Conservation (phyloP, 2,329 filamentous ascomycete genomes). For the Paraconiothyrium sp. region DNA sequence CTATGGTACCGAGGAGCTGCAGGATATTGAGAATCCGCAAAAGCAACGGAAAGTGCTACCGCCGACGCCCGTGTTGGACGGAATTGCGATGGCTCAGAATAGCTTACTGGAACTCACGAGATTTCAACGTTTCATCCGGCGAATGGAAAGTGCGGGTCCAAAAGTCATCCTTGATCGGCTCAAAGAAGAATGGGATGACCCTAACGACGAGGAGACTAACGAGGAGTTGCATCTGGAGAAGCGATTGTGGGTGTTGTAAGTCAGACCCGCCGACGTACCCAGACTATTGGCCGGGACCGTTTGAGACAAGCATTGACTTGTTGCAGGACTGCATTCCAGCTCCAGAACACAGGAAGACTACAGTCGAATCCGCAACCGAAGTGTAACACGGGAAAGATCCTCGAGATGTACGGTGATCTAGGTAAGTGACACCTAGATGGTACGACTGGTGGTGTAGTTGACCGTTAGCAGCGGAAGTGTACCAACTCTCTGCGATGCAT, state of each 20-base stretch:
- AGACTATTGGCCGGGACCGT: neutral
- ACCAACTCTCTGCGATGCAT: slow-evolving; percentile 56
- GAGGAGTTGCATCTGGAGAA: slow-evolving; percentile 64
- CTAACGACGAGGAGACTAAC: slow-evolving; percentile 56
- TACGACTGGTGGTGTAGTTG: slow-evolving; percentile 31
- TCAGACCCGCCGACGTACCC: neutral
- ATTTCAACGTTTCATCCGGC: slow-evolving; percentile 64
- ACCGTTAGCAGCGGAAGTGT: slow-evolving; percentile 51
- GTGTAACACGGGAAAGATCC: slow-evolving; percentile 45
- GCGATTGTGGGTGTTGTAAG: slow-evolving; percentile 67
- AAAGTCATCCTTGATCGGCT: slow-evolving; percentile 65
- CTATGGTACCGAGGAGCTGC: neutral
- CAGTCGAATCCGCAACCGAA: slow-evolving; percentile 34
- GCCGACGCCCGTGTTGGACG: slow-evolving; percentile 26
- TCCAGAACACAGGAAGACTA: slow-evolving; percentile 44
- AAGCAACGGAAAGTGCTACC: slow-evolving; percentile 29
- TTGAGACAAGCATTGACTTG: neutral
- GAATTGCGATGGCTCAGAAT: slow-evolving; percentile 29
- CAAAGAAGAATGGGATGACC: slow-evolving; percentile 56
- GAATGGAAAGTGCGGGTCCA: slow-evolving; percentile 64
- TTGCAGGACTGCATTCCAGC: slow-evolving; percentile 57
- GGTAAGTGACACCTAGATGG: slow-evolving; percentile 39
- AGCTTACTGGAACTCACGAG: slow-evolving; percentile 43
- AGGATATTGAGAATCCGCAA: slow-evolving; percentile 16
- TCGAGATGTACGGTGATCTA: slow-evolving; percentile 52